A percentile compares a stretch with the other conserved stretches of the same genome.
phyloP scores from a whole-genome alignment of 2,329 filamentous ascomycete genomes.

The Alternaria arbusti region DNA sequence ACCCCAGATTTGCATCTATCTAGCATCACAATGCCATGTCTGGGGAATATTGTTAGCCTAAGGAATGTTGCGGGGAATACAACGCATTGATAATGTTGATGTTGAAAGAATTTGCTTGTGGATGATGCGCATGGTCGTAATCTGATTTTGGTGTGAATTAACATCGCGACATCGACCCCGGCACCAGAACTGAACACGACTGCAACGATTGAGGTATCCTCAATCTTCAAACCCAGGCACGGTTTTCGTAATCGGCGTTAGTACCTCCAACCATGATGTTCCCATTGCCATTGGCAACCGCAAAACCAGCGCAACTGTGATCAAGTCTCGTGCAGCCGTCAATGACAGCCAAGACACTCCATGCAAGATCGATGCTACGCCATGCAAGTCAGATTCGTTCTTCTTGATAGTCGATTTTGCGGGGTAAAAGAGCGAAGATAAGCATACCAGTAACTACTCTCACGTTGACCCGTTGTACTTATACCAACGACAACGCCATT shows the following conservation, averaged over 20 bases:
- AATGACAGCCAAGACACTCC: constrained; percentile 11
- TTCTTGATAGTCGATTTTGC: neutral
- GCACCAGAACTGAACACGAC: neutral
- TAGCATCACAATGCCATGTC: constrained; percentile 1
- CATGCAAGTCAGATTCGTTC: neutral
- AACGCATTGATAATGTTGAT: neutral
- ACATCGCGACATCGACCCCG: neutral
- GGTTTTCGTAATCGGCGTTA: neutral
- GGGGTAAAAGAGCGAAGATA: too few relatives aligned
- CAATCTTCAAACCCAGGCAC: neutral
- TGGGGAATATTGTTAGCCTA: constrained; percentile 3
- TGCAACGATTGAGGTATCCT: neutral
- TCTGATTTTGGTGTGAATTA: neutral
- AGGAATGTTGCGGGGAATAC: neutral
- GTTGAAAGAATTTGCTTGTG: neutral
- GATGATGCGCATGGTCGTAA: neutral
- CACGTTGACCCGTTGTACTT: neutral
- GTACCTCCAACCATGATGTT: constrained; percentile 12
- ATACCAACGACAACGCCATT: neutral
- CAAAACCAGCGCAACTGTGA: constrained; percentile 6
- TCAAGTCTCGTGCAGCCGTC: constrained; percentile 10
- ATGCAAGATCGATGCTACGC: constrained; percentile 7
- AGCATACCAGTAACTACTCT: constrained; percentile 5
- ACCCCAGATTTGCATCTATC: constrained; percentile 1
- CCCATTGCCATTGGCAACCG: constrained; percentile 6